These are phyloP conservation scores for Gardenia jasminoides DNA, from an alignment of 257 asterid genomes.

Conservation along the genomic window DNA sequence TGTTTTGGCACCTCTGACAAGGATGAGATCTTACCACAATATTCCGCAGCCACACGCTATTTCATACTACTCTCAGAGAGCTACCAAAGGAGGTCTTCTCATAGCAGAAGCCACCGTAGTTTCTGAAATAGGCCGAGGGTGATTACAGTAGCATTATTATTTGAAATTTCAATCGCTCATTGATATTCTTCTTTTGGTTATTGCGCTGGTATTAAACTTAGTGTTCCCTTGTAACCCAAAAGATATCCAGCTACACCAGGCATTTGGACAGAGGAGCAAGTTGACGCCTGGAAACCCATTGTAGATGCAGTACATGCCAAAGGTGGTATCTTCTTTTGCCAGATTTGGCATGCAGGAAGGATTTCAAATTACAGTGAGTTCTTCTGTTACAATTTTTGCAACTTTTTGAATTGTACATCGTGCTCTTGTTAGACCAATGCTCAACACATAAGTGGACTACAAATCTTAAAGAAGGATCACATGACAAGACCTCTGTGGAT, in stretches of 20 bases:
- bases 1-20: conserved; percentile 44
- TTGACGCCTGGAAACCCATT: conserved; percentile 36
- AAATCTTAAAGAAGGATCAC: no score
- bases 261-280: conserved; percentile 33
- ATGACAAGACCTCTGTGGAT: no score
- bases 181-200: neutral
- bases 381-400: neutral
- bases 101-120: conserved; percentile 53
- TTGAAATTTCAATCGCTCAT: neutral
- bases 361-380: conserved; percentile 24
- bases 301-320: conserved; percentile 35
- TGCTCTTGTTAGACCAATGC: no score
- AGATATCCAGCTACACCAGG: conserved; percentile 30
- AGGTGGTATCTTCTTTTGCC: conserved; percentile 33
- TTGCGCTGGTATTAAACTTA: no score
- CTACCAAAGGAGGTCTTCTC: conserved; percentile 50
- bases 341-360: conserved; percentile 29
- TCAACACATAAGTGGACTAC: no score
- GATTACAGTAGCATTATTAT: conserved; percentile 1
- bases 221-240: neutral
- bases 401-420: neutral
- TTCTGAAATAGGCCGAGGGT: conserved; percentile 56
- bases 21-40: conserved; percentile 52
- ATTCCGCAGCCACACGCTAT: conserved; percentile 71
- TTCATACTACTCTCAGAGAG: conserved; percentile 64